Evolutionary conservation across 2,329 filamentous ascomycete species (phyloP).

Genomic region (Paracamarosporium sp.): DNA sequence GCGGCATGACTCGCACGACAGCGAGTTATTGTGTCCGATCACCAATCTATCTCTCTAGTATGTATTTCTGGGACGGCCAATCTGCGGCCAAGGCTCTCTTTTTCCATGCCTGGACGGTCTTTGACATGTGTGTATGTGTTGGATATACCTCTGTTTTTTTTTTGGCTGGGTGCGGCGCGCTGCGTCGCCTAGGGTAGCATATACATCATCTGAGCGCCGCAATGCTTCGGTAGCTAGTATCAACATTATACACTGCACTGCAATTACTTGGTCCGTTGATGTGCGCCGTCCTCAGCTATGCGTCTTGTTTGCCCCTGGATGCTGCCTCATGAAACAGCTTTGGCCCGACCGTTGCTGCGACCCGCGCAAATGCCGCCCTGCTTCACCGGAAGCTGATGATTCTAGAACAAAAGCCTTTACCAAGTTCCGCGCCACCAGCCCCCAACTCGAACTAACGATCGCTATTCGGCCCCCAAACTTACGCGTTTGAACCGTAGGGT

Average conservation of each 20-base stretch:
- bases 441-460: neutral
- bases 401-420: neutral
- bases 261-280: neutral
- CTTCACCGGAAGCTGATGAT: conserved; percentile 2
- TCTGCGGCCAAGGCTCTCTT: neutral
- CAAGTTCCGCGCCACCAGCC: neutral
- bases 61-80: conserved; percentile 2
- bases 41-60: neutral
- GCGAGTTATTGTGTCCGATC: neutral
- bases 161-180: neutral
- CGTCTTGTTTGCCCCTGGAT: neutral
- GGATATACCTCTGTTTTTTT: conserved; percentile 8
- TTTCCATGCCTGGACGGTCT: conserved; percentile 7
- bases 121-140: conserved; percentile 1
- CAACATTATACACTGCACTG: neutral
- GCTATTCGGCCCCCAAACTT: neutral
- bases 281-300: neutral
- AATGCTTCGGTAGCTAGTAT: neutral
- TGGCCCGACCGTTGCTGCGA: neutral
- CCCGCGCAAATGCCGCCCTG: neutral
- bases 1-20: neutral
- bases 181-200: neutral
- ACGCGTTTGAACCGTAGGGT: no score
- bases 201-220: neutral
- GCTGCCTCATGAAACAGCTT: neutral